Evolutionary conservation across 495 filamentous ascomycete genomes (phyloP).

Genomic region (Penicillium samsonianum): DNA sequence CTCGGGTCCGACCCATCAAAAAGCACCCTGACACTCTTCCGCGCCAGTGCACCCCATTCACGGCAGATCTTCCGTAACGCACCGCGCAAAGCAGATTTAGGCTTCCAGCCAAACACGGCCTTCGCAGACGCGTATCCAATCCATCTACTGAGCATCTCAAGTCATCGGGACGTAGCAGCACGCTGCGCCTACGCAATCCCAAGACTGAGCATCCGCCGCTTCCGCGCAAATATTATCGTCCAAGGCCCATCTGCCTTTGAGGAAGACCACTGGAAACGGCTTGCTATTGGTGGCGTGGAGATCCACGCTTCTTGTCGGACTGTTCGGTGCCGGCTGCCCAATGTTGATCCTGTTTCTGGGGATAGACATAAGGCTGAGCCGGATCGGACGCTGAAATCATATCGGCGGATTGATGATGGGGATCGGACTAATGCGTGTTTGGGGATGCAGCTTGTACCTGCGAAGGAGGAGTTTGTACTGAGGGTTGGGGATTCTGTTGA

Average conservation of each 20-base stretch:
- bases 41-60: conserved; percentile 59
- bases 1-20: conserved; percentile 41
- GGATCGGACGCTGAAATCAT: conserved; percentile 66
- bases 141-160: conserved; percentile 75
- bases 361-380: conserved; percentile 71
- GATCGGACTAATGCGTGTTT: conserved; percentile 69
- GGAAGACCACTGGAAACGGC: conserved; percentile 79
- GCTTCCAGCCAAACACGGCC: conserved; percentile 75
- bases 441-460: conserved; percentile 61
- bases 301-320: conserved; percentile 70
- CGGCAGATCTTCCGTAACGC: conserved; percentile 76
- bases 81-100: conserved; percentile 64
- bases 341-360: conserved; percentile 75
- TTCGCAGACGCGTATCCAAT: conserved; percentile 91
- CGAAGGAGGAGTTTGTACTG: conserved; percentile 42
- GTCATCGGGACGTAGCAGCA: conserved; percentile 61
- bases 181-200: conserved; percentile 57
- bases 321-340: conserved; percentile 78
- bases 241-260: conserved; percentile 61
- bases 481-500: conserved; percentile 61
- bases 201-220: conserved; percentile 66
- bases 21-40: conserved; percentile 65
- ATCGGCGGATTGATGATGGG: conserved; percentile 74
- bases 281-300: conserved; percentile 53
- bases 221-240: conserved; percentile 82